phyloP scores from a whole-genome alignment of 2,329 filamentous ascomycete species.

The Emergomyces pasteurianus region DNA sequence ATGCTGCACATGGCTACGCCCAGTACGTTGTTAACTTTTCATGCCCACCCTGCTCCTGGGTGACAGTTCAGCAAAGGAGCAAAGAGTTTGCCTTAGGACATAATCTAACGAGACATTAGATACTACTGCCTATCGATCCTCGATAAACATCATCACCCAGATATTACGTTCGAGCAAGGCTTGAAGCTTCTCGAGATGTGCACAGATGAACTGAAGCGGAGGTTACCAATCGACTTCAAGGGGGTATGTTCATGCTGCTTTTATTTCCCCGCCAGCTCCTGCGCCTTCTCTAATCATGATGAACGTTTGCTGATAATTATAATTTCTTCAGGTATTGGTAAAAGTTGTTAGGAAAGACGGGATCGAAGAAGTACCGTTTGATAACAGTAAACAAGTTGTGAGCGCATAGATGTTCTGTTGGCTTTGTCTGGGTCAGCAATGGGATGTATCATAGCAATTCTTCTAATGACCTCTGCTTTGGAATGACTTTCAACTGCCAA shows the following conservation, averaged over 20 bases:
- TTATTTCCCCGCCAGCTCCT: not conserved
- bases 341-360: slow-evolving; percentile 95
- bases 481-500: slow-evolving; percentile 16
- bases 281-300: not conserved
- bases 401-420: slow-evolving; percentile 28
- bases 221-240: slow-evolving; percentile 98
- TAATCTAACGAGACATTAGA: slow-evolving; percentile 30
- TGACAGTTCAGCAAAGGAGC: not conserved
- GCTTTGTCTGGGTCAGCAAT: slow-evolving; percentile 17
- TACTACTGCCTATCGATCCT: slow-evolving; percentile 98
- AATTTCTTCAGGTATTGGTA: slow-evolving; percentile 42
- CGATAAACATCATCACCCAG: slow-evolving; percentile 96
- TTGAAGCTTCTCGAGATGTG: slow-evolving; percentile 90
- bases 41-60: not conserved
- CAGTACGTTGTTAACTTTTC: slow-evolving; percentile 49
- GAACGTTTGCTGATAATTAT: slow-evolving; percentile 7
- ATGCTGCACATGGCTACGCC: slow-evolving; percentile 95
- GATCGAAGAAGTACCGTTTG: slow-evolving; percentile 70
- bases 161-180: slow-evolving; percentile 79
- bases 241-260: slow-evolving; percentile 48
- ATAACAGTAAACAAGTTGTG: slow-evolving; percentile 55
- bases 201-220: slow-evolving; percentile 90
- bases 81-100: not conserved
- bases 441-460: slow-evolving; percentile 19
- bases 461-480: slow-evolving; percentile 13